A percentile compares a stretch with the other conserved stretches of the same genome.
Conservation (phyloP, 495 filamentous ascomycete genomes). For the Hypoxylon crocopeplum region DNA sequence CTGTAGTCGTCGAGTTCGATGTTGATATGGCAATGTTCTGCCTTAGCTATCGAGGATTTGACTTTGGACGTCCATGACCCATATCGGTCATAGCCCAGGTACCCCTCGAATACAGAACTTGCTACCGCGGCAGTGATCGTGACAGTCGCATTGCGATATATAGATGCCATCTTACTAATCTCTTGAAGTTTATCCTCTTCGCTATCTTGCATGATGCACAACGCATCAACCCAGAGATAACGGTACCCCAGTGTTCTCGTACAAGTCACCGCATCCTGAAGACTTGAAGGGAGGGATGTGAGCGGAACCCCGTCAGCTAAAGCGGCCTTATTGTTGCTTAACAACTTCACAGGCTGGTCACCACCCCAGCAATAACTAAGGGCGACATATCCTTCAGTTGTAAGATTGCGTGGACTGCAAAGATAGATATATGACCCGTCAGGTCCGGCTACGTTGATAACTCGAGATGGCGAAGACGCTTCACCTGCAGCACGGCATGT, state of each 20-base stretch:
- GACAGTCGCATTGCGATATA: constrained; percentile 31
- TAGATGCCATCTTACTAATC: constrained; percentile 26
- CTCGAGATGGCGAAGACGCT: neutral
- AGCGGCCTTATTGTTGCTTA: neutral
- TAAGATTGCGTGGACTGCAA: neutral
- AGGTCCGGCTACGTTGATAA: neutral
- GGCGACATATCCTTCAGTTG: constrained; percentile 2
- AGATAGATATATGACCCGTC: neutral
- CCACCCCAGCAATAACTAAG: constrained; percentile 34
- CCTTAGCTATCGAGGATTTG: neutral
- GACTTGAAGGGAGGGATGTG: constrained; percentile 4
- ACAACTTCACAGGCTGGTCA: constrained; percentile 20
- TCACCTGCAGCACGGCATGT: neutral
- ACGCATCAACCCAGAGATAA: constrained; percentile 43
- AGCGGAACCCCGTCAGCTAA: neutral
- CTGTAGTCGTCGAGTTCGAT: neutral
- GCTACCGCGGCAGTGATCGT: constrained; percentile 11
- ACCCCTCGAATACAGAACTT: neutral
- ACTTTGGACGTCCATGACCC: neutral
- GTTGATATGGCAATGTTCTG: neutral
- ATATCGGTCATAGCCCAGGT: neutral
- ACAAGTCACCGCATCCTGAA: constrained; percentile 36
- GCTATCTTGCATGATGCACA: constrained; percentile 41
- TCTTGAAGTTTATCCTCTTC: constrained; percentile 12
- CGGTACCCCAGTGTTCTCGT: constrained; percentile 29